Evolutionary conservation across 108 stramenopile species (phyloP).

Genomic region (Discostella stelligeroides): DNA sequence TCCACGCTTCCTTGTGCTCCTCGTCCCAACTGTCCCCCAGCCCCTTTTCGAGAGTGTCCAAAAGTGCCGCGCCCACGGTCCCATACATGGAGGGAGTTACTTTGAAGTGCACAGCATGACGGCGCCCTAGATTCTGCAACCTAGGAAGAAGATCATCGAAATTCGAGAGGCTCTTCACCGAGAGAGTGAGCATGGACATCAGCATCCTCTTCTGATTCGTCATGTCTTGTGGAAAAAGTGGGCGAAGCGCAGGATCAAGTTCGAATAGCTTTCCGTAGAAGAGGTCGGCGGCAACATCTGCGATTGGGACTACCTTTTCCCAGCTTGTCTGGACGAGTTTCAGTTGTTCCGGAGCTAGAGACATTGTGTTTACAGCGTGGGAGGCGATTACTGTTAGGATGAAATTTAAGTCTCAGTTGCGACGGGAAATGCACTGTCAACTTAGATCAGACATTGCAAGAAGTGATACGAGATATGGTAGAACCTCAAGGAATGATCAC

Average conservation of each 20-base stretch:
- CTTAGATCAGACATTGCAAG: too few species aligned
- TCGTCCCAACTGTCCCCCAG: slow-evolving; percentile 33
- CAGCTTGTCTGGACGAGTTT: slow-evolving; percentile 34
- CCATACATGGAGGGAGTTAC: slow-evolving; percentile 38
- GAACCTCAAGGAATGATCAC: too few species aligned
- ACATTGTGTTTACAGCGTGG: background rate
- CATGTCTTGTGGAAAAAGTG: slow-evolving; percentile 39
- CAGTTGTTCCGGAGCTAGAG: background rate
- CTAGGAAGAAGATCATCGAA: slow-evolving; percentile 25
- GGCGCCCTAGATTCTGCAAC: slow-evolving; percentile 32
- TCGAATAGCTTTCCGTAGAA: slow-evolving; percentile 40
- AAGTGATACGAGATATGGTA: too few species aligned
- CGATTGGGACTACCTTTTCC: slow-evolving; percentile 41
- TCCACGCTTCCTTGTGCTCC: slow-evolving; percentile 45
- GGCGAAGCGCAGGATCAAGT: slow-evolving; percentile 23
- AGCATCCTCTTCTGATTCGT: slow-evolving; percentile 34
- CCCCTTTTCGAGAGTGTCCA: slow-evolving; percentile 42
- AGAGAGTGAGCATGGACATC: slow-evolving; percentile 28
- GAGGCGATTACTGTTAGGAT: background rate
- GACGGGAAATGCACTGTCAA: too few species aligned
- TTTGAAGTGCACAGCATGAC: slow-evolving; percentile 21
- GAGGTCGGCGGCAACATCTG: slow-evolving; percentile 34
- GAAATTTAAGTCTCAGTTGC: too few species aligned
- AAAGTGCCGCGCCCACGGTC: slow-evolving; percentile 34
- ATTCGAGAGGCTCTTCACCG: slow-evolving; percentile 30